Evolutionary conservation across 2,329 filamentous ascomycete species (phyloP).

Genomic region (Penicillium sp.): DNA sequence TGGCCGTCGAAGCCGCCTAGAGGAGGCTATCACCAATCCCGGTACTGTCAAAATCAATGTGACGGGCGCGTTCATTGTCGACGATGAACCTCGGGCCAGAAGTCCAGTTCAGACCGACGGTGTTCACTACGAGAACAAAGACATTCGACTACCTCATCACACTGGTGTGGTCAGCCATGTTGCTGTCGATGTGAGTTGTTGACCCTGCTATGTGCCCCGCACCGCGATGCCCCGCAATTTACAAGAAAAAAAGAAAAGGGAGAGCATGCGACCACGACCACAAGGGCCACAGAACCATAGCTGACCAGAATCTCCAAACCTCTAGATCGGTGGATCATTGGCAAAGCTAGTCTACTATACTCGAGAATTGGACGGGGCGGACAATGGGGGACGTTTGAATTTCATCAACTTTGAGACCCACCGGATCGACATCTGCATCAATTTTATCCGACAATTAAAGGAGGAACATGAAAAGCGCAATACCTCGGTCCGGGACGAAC

Average conservation of each 20-base stretch:
- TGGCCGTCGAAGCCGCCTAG: conserved; percentile 31
- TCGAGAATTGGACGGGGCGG: conserved; percentile 74
- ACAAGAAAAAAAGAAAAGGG: background rate
- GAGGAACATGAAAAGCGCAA: conserved; percentile 76
- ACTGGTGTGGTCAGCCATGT: conserved; percentile 95
- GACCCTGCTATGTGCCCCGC: conserved; percentile 15
- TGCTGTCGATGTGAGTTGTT: conserved; percentile 81
- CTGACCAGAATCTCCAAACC: conserved; percentile 1
- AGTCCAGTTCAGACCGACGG: conserved; percentile 54
- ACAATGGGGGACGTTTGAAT: conserved; percentile 85
- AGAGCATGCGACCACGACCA: background rate
- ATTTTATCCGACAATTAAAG: conserved; percentile 85
- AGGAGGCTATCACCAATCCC: conserved; percentile 57
- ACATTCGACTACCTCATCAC: conserved; percentile 95
- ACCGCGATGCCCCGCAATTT: conserved; percentile 31
- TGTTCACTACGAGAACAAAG: conserved; percentile 74
- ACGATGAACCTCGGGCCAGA: conserved; percentile 65
- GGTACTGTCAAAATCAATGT: conserved; percentile 90
- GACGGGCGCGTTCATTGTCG: conserved; percentile 92
- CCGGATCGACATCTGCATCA: conserved; percentile 86
- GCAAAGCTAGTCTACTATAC: conserved; percentile 98
- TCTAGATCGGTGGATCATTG: conserved; percentile 87
- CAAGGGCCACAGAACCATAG: background rate
- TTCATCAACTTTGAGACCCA: conserved; percentile 97
- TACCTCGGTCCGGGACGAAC: conserved; percentile 65